Evolutionary conservation across 2,329 filamentous ascomycete genomes (phyloP).

Genomic region (Eurotiales sp.): DNA sequence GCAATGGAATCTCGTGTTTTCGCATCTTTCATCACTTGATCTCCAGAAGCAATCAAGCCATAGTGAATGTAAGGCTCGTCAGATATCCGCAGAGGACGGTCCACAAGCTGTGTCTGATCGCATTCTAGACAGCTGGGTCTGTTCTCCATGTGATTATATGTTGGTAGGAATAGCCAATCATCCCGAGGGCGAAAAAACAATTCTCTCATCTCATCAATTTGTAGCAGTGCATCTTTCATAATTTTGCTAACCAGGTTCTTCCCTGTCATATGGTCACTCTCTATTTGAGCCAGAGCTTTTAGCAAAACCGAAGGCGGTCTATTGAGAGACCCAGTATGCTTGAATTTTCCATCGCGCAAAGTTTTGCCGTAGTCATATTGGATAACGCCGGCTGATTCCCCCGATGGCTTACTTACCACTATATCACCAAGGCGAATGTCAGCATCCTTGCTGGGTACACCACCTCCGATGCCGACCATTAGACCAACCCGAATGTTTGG

Average conservation of each 20-base stretch:
- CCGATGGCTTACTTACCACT: neutral
- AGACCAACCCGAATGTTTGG: neutral
- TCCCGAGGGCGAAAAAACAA: no score
- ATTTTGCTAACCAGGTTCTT: no score
- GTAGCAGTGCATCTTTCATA: no score
- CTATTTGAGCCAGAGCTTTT: neutral
- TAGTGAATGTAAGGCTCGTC: slow-evolving; percentile 20
- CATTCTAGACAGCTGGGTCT: neutral
- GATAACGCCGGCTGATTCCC: neutral
- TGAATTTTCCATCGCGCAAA: neutral
- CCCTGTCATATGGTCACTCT: no score
- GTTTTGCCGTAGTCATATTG: neutral
- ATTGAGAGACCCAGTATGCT: neutral
- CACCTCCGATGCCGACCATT: neutral
- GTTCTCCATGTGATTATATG: neutral
- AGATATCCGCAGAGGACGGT: slow-evolving; percentile 15
- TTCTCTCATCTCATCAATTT: no score
- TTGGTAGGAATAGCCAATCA: no score
- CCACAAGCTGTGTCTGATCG: neutral
- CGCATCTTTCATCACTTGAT: slow-evolving; percentile 18
- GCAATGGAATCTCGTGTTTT: neutral
- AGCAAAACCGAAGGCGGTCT: neutral
- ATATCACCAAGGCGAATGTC: no score
- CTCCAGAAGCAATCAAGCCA: slow-evolving; percentile 24
- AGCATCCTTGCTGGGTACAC: no score